Percentiles rank a stretch among this genome's conserved stretches.
phyloP scores from a whole-genome alignment of 768 basidiomycete species.

The Leccinum rimulosum region DNA sequence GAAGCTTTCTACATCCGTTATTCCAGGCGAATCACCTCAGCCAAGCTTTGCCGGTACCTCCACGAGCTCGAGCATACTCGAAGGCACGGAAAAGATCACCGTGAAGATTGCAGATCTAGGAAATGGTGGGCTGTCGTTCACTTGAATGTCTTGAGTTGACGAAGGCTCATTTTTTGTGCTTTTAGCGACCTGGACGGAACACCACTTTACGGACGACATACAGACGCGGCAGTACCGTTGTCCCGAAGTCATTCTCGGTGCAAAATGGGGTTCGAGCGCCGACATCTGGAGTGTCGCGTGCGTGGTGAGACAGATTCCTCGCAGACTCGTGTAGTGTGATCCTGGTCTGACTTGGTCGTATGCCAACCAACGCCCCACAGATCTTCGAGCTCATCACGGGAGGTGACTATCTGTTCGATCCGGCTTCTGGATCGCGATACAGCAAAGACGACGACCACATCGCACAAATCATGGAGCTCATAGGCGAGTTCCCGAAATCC shows the following conservation, averaged over 20 bases:
- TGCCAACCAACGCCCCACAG: conserved; percentile 35
- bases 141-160: background rate
- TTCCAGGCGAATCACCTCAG: conserved; percentile 29
- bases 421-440: conserved; percentile 90
- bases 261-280: conserved; percentile 92
- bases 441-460: conserved; percentile 98
- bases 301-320: conserved; percentile 55
- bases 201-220: conserved; percentile 99
- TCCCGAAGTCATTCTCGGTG: conserved; percentile 96
- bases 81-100: conserved; percentile 70
- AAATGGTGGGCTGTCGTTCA: conserved; percentile 46
- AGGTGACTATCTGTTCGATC: conserved; percentile 98
- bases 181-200: conserved; percentile 80
- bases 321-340: background rate
- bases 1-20: conserved; percentile 27
- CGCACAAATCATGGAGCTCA: conserved; percentile 94
- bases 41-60: conserved; percentile 26
- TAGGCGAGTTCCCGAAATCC: conserved; percentile 84
- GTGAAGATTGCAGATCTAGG: conserved; percentile 99
- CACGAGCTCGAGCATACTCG: conserved; percentile 30
- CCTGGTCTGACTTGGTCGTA: background rate
- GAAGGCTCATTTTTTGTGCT: conserved; percentile 1
- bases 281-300: conserved; percentile 98
- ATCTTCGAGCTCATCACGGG: conserved; percentile 95
- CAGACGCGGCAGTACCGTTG: conserved; percentile 97